A percentile compares a stretch with the other conserved stretches of the same genome.
phyloP scores from a whole-genome alignment of 495 filamentous ascomycete species.

The Aspergillus indologenus region DNA sequence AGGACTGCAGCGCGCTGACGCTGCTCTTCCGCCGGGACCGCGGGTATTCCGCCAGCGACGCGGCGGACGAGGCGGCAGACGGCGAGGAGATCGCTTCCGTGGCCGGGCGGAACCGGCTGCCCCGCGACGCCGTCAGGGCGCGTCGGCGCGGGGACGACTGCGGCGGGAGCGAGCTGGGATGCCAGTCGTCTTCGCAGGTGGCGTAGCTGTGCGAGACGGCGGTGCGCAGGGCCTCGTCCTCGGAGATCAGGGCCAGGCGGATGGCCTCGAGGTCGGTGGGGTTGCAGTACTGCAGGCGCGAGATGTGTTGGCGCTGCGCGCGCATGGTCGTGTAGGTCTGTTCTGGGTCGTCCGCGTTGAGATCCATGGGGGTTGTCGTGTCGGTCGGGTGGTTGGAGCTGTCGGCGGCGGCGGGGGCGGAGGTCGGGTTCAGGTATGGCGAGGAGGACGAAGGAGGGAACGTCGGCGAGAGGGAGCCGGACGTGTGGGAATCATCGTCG shows the following conservation, averaged over 20 bases:
- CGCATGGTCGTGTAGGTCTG: slow-evolving; percentile 25
- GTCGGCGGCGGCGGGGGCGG: slow-evolving; percentile 21
- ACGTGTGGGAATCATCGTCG: slow-evolving; percentile 34
- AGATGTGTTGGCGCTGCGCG: slow-evolving; percentile 42
- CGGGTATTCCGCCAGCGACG: neutral
- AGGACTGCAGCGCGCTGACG: slow-evolving; percentile 17
- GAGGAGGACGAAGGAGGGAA: slow-evolving; percentile 22
- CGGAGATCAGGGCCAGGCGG: slow-evolving; percentile 30
- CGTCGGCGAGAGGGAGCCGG: slow-evolving; percentile 11
- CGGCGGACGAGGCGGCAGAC: neutral
- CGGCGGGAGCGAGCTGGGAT: slow-evolving; percentile 44
- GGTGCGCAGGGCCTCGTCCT: slow-evolving; percentile 20
- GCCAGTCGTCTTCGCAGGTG: slow-evolving; percentile 36
- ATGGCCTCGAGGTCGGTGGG: slow-evolving; percentile 36
- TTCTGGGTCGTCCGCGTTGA: neutral
- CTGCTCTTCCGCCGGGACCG: slow-evolving; percentile 31
- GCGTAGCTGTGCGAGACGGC: slow-evolving; percentile 1
- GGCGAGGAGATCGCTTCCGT: neutral
- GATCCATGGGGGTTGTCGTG: slow-evolving; percentile 9
- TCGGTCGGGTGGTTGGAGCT: slow-evolving; percentile 13
- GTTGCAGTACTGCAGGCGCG: slow-evolving; percentile 39
- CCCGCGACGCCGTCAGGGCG: slow-evolving; percentile 22
- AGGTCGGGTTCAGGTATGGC: slow-evolving; percentile 38
- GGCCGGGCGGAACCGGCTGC: slow-evolving; percentile 27
- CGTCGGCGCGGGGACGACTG: slow-evolving; percentile 32